Evolutionary conservation across 1,139 yeast species (phyloP).

Genomic region (Petasospora fabianii): DNA sequence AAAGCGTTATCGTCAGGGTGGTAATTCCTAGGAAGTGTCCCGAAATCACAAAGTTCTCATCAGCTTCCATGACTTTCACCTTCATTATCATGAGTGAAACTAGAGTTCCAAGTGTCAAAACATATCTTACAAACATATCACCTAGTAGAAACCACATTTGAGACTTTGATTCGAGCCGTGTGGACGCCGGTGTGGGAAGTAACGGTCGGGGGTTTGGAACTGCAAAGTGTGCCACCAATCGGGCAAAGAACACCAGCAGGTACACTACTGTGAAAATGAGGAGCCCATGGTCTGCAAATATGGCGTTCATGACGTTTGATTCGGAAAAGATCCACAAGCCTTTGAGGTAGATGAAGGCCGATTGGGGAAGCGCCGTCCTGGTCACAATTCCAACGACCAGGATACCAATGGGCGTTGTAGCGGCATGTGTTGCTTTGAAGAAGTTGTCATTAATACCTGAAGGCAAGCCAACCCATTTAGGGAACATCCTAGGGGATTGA

Average conservation of each 20-base stretch:
- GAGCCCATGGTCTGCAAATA: constrained; percentile 35
- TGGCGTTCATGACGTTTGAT: constrained; percentile 23
- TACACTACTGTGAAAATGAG: constrained; percentile 28
- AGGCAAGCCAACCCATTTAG: no score
- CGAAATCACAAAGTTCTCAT: constrained; percentile 15
- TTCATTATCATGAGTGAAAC: neutral
- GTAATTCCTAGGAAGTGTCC: constrained; percentile 21
- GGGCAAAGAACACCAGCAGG: constrained; percentile 15
- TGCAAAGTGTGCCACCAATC: constrained; percentile 8
- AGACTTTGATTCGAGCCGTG: neutral
- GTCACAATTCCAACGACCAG: constrained; percentile 2
- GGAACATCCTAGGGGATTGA: no score
- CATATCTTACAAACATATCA: constrained; percentile 2
- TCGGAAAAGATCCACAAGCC: constrained; percentile 9
- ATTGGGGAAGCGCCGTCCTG: neutral
- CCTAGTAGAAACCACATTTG: constrained; percentile 3
- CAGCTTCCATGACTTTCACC: neutral
- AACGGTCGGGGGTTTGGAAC: constrained; percentile 6
- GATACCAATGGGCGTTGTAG: constrained; percentile 1
- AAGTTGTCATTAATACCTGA: no score
- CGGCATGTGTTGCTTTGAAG: no score
- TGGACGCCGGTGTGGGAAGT: constrained; percentile 6
- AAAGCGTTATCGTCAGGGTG: constrained; percentile 11
- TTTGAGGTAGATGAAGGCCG: constrained; percentile 1
- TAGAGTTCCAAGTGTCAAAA: constrained; percentile 1